Base-by-base conservation (phyloP, 164 flowering plant species). In the Annona cherimola region DNA sequence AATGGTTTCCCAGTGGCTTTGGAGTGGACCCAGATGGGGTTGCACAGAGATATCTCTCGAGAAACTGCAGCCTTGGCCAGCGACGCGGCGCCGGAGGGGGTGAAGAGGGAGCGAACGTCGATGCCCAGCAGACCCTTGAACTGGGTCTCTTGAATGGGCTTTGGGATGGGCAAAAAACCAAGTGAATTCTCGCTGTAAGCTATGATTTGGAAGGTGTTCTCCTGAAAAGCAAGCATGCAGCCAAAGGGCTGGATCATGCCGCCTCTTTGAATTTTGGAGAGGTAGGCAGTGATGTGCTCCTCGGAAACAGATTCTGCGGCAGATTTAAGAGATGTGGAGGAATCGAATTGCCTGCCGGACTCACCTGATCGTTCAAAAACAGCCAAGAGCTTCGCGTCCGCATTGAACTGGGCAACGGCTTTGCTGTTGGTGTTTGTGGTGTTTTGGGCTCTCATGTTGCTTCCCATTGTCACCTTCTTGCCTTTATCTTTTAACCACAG, bases 161-260 rank as follows among this genome's bases (percentile, higher is more conserved):
- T 78, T 45, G 50, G 18, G 26, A 14, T 42, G 40, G 45, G 8
- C 2, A 42, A 66, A n/a, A 79, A 65, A 69, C 80, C 86, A 74
- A 89, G 67, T 64, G 87, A 78, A 79, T 93, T 93, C 54, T 91
- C 94, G 76, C 97, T 90, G 63, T 78, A 86, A 40, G 86, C 84
- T 5, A 93, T 76, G 64, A 91, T 80, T 63, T 71, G 81, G 67
- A 89, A 89, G 61, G 75, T 85, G 54, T 85, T 72, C 68, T 89
- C 96, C 63, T 90, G 89, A 67, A 91, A 46, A 2, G 91, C 90
- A 61, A 93, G n/a, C 83, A 90, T 59, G 69, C 94, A 91, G 40
- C 98, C 97, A 78, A 93, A 90, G 7, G 97, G 82, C 71, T 93
- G 97, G 69, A 89, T 74, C 0, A 76, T 42, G 40, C 89, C 89